Evolutionary conservation across 495 filamentous ascomycete genomes (phyloP).

Genomic region (Gamarada debralockiae): DNA sequence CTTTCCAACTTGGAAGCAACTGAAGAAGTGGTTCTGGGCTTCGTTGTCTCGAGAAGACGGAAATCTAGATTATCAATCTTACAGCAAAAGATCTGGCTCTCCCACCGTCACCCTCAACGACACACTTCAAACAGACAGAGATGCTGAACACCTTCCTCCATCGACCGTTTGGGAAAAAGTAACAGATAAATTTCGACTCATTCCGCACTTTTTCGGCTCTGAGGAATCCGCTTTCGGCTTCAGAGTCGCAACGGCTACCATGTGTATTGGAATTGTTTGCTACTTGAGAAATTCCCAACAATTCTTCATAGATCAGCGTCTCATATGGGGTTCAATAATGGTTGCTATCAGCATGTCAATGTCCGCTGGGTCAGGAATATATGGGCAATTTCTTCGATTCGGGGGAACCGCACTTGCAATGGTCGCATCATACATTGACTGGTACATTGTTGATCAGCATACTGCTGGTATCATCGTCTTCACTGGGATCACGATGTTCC

Average conservation of each 20-base stretch:
- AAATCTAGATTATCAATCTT: neutral
- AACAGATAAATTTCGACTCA: constrained; percentile 3
- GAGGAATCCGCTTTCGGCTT: neutral
- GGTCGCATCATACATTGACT: neutral
- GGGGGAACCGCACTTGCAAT: neutral
- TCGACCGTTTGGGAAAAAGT: neutral
- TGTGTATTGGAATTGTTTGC: constrained; percentile 1
- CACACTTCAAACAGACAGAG: neutral
- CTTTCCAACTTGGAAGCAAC: constrained; percentile 52
- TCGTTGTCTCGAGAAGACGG: neutral
- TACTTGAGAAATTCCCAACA: neutral
- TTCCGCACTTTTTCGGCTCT: constrained; percentile 1
- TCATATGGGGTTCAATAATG: constrained; percentile 1
- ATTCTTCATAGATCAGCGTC: neutral
- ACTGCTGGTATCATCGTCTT: neutral
- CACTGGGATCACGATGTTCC: neutral
- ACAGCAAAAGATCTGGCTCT: neutral
- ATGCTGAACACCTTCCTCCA: constrained; percentile 3
- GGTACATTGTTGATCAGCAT: constrained; percentile 5
- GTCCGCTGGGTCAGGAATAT: neutral
- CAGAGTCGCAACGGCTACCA: neutral
- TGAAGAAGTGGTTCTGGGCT: constrained; percentile 42
- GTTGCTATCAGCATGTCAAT: neutral
- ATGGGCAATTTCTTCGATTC: neutral
- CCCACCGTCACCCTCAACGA: neutral